A percentile compares a stretch with the other conserved stretches of the same genome.
Evolutionary conservation across 2,329 filamentous ascomycete species (phyloP).

Genomic region (Penicillium sp.): DNA sequence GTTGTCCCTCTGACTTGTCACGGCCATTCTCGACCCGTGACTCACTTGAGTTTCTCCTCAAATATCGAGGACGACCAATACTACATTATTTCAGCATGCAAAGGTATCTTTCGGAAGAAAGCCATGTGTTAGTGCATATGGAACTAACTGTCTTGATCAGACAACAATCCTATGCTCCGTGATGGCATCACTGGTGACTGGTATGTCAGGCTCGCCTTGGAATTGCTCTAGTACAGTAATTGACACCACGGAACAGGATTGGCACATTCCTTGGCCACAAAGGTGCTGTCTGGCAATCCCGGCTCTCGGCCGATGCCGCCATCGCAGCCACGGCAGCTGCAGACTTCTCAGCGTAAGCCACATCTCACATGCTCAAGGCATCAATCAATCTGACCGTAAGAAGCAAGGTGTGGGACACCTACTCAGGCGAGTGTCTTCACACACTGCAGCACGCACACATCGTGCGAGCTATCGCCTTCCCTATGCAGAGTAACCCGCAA

Average conservation of each 20-base stretch:
- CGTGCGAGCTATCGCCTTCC: constrained; percentile 87
- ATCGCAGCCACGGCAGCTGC: constrained; percentile 90
- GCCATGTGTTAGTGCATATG: neutral
- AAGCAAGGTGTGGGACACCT: constrained; percentile 91
- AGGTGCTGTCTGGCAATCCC: constrained; percentile 93
- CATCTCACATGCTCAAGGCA: neutral
- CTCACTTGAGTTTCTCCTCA: constrained; percentile 83
- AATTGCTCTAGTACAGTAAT: neutral
- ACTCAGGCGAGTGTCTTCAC: constrained; percentile 81
- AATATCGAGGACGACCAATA: constrained; percentile 77
- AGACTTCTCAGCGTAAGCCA: constrained; percentile 81
- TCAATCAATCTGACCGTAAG: constrained; percentile 27
- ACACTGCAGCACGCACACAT: constrained; percentile 92
- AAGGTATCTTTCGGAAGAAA: constrained; percentile 51
- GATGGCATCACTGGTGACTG: constrained; percentile 94
- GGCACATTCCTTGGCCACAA: constrained; percentile 98
- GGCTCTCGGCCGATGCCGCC: constrained; percentile 79
- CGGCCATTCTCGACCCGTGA: constrained; percentile 86
- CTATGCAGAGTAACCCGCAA: constrained; percentile 69
- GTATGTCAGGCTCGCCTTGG: constrained; percentile 43
- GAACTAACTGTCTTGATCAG: constrained; percentile 43
- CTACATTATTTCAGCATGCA: constrained; percentile 90
- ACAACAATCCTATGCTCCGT: constrained; percentile 97
- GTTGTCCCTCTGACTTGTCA: constrained; percentile 91
- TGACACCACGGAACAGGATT: constrained; percentile 53